A percentile compares a stretch with the other conserved stretches of the same genome.
Evolutionary conservation across 2,329 filamentous ascomycete genomes (phyloP).

Genomic region (Exophiala sp.): DNA sequence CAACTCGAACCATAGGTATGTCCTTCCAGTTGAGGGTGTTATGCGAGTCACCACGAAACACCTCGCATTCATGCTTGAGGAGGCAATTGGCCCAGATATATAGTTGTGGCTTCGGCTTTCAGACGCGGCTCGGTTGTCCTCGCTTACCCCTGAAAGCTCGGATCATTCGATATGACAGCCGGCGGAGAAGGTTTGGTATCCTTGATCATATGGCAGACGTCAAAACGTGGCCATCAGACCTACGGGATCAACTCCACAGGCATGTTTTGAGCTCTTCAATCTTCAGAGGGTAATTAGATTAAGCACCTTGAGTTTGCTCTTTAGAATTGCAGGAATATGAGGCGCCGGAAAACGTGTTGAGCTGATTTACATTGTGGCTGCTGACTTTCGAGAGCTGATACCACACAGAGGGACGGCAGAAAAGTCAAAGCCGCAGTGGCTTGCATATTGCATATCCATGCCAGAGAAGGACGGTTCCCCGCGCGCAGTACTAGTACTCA

Average conservation of each 20-base stretch:
- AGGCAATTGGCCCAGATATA: too few relatives aligned
- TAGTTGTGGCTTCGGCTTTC: too few relatives aligned
- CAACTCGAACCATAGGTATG: too few relatives aligned
- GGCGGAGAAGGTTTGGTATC: background rate
- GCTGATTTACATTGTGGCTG: slow-evolving; percentile 1
- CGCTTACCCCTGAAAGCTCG: background rate
- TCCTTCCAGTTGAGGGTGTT: too few relatives aligned
- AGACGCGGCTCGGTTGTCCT: background rate
- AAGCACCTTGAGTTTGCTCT: too few relatives aligned
- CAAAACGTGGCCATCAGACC: background rate
- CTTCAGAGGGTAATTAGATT: background rate
- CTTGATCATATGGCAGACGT: background rate
- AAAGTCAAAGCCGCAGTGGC: background rate
- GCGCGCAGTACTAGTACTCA: background rate
- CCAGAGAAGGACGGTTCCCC: background rate
- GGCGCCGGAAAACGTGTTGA: too few relatives aligned
- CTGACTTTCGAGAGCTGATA: background rate
- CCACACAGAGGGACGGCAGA: background rate
- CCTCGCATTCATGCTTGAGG: too few relatives aligned
- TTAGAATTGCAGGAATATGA: too few relatives aligned
- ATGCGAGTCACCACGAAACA: too few relatives aligned
- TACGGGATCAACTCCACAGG: too few relatives aligned
- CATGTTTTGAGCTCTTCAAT: too few relatives aligned
- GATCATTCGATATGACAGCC: background rate
- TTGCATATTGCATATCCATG: background rate